phyloP scores from a whole-genome alignment of 2,329 filamentous ascomycete genomes.

The Aspergillus sp. region DNA sequence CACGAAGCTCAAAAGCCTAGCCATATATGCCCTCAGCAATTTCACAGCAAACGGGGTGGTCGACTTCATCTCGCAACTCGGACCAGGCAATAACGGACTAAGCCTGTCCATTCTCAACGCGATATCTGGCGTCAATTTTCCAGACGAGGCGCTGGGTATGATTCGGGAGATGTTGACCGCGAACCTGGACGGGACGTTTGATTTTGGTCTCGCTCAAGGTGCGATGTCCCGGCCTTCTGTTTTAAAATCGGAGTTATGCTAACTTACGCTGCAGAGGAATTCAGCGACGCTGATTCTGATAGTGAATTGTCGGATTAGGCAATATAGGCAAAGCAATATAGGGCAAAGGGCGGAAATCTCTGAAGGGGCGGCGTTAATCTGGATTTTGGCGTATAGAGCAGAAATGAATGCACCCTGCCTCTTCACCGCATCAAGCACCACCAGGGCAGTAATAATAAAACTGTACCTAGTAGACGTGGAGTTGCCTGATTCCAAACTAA shows the following conservation, averaged over 20 bases:
- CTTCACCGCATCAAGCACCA: background rate
- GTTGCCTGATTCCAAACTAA: constrained; percentile 14
- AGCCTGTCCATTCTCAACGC: constrained; percentile 30
- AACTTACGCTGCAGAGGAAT: constrained; percentile 21
- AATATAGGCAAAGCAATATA: background rate
- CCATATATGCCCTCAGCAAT: constrained; percentile 33
- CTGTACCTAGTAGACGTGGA: background rate
- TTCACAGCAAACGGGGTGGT: constrained; percentile 32
- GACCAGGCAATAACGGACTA: constrained; percentile 30
- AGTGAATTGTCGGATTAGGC: constrained; percentile 17
- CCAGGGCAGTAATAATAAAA: background rate
- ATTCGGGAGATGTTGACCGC: constrained; percentile 28
- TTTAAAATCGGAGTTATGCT: constrained; percentile 1
- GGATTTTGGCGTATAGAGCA: background rate
- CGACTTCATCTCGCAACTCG: constrained; percentile 29
- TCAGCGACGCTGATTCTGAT: constrained; percentile 21
- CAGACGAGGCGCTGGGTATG: constrained; percentile 27
- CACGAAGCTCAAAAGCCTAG: constrained; percentile 28
- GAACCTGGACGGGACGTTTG: constrained; percentile 24
- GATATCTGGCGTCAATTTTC: constrained; percentile 19
- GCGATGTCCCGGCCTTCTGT: background rate
- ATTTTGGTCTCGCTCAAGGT: constrained; percentile 25
- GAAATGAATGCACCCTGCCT: background rate
- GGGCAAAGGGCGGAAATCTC: background rate
- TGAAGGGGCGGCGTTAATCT: background rate